phyloP scores from a whole-genome alignment of 306 rosid species.

The Vigna mungo region DNA sequence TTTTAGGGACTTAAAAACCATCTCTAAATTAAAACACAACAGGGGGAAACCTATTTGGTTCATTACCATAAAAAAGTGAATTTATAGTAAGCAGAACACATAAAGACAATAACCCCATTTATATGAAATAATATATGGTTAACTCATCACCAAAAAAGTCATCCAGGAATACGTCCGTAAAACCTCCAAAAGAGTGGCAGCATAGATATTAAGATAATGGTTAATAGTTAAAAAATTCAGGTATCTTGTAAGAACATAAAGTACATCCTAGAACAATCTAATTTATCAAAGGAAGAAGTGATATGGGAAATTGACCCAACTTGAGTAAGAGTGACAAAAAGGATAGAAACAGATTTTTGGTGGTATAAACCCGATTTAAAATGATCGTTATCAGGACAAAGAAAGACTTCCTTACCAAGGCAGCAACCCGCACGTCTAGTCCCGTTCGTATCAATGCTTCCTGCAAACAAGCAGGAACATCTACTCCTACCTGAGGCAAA shows the following conservation, averaged over 20 bases:
- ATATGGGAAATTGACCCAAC: conserved; percentile 2
- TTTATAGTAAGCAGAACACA: not conserved
- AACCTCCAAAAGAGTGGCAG: conserved; percentile 12
- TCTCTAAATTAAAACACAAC: not conserved
- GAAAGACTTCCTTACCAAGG: conserved; percentile 64
- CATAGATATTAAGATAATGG: conserved; percentile 5
- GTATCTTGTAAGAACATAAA: not conserved
- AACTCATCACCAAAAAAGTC: not conserved
- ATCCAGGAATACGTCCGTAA: conserved; percentile 6
- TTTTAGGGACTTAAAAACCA: not conserved
- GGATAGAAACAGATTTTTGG: not conserved
- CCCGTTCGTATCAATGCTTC: conserved; percentile 66
- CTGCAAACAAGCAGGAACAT: conserved; percentile 71
- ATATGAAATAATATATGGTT: conserved; percentile 21
- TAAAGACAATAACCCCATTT: not conserved
- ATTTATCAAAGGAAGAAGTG: not conserved
- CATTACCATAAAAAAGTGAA: not conserved
- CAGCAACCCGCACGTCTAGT: conserved; percentile 70
- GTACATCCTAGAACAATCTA: not conserved
- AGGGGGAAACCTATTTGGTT: not conserved
- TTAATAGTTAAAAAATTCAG: not conserved
- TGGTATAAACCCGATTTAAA: not conserved
- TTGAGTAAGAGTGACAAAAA: not conserved
- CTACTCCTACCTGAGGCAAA: conserved; percentile 74
- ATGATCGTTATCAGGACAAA: conserved; percentile 9